These are phyloP conservation scores for Wickerhamiella lipophila DNA, from an alignment of 805 yeast species.

Conservation along the genomic window DNA sequence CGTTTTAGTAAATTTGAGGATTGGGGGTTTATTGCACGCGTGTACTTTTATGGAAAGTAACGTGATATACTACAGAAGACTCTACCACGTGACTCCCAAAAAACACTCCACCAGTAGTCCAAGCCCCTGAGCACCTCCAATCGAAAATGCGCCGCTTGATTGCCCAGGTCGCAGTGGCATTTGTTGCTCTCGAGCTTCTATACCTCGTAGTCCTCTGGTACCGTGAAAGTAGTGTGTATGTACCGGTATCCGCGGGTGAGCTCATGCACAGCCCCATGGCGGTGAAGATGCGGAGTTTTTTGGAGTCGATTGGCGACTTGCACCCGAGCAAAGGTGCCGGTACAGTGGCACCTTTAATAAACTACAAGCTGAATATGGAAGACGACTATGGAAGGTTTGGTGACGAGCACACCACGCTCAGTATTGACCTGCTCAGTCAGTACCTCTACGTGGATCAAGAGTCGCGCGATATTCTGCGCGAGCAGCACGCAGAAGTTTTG, in stretches of 20 bases:
- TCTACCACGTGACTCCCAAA: no score
- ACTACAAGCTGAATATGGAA: background rate
- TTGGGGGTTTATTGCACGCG: no score
- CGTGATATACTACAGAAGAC: no score
- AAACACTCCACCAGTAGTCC: no score
- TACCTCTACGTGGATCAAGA: background rate
- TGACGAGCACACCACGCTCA: background rate
- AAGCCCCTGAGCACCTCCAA: no score
- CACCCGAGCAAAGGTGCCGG: slow-evolving; percentile 7
- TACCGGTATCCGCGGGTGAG: background rate
- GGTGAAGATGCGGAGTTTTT: background rate
- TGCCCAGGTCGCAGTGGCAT: slow-evolving; percentile 1
- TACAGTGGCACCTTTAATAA: background rate
- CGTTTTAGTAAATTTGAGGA: no score
- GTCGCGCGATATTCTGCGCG: background rate
- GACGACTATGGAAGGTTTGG: background rate
- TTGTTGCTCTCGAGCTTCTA: background rate
- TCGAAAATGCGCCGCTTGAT: slow-evolving; percentile 1
- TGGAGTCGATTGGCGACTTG: background rate
- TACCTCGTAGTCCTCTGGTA: background rate
- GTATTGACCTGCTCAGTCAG: slow-evolving; percentile 1
- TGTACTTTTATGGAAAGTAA: no score
- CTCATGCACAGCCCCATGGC: slow-evolving; percentile 1
- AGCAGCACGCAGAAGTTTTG: slow-evolving; percentile 5
- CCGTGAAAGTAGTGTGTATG: background rate